Base-by-base conservation (phyloP, 2,329 filamentous ascomycete genomes). In the Fonsecaea erecta region DNA sequence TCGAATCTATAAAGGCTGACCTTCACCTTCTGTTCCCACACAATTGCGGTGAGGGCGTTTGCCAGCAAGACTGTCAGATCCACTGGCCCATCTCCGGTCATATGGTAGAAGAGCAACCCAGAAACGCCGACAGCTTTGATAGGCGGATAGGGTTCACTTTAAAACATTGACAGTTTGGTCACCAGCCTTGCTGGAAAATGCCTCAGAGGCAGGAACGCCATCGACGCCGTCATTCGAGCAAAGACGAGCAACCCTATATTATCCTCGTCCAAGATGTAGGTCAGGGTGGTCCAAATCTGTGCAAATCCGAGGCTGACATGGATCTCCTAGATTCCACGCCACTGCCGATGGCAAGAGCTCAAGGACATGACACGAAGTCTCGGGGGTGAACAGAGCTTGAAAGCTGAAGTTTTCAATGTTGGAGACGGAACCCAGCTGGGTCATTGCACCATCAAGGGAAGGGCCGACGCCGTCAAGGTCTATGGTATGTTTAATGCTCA, bases 341-440 rank as follows among this genome's bases (percentile, higher is more conserved):
- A 71, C 60, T 72, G 69, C 46, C 68, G 68, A 54, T 72, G 70
- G 70, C 70, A 72, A 53, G 70, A 72, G 56, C 68, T 72, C 52
- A 72, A 72, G 56, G 70, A 72, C 55, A 70, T 70, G 59, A 69
- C 69, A 5, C 37, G 67, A 51, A 60, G 46, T 18, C 57, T 67
- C 4, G 67, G 67, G 40, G 67, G 67, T 16, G 62, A 67, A 60
- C 67, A 69, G 35, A 67, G 64, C 56, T 48, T 69, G 48, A 69
- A 69, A 55, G 67, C 67, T 16, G 64, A 69, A 56, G 67, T 69
- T 3, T 69, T 69, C 54, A 57, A 54, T 34, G 52, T 62, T 16
- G 32, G 56, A 3, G 62, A 69, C 37, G 67, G 67, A 46, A 63
- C 60, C 34, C 67, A 69, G 57, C 35, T 69, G 62, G 67, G 67